Base-by-base conservation (phyloP, 2,329 filamentous ascomycete genomes). In the Fusarium globosum region DNA sequence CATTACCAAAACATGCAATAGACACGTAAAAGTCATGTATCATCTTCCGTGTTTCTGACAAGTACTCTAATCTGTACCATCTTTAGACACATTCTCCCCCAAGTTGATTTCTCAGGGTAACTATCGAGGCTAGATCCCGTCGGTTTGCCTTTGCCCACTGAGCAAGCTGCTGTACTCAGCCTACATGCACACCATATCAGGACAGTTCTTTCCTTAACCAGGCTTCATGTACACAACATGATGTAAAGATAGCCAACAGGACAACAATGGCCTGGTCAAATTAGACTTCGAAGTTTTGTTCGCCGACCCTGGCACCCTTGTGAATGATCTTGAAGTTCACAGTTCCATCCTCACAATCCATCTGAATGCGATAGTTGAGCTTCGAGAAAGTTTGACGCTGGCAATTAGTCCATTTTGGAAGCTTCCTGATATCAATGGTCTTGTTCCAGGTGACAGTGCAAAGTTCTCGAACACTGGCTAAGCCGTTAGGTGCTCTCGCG, bases 301-400 rank as follows among this genome's bases (percentile, higher is more conserved):
- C 61, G 1, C 57, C 76, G 1, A 81, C 61, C 6, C 36, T 69
- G 2, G 63, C 41, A 2, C 60, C 68, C 0, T 70, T 3, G 2
- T 74, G 51, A 7, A 68, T 55, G 9, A 79, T 13, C 0, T 59
- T 26, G n/a, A 81, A 80, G 12, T 78, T 75, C 10, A 77, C 35
- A 2, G 61, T 73, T 9, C 62, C 69, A 3, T 75, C 77, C 3
- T 77, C 68, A 12, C 73, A 72, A 1, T 70, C 56, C 69, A 81
- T 77, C 14, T 76, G 41, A 6, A 80, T 9, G 0, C 42, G 41
- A 21, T 16, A 77, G 0, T 5, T 0, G 0, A 81, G 58, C 9
- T 15, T 0, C 1, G 28, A 26, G 9, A 75, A 76, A 0, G 59
- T 18, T 2, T 66, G 45, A 0, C 71, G 69, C 0, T 38, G 3